Conservation (phyloP, 768 basidiomycete genomes). For the Russula brevipes region DNA sequence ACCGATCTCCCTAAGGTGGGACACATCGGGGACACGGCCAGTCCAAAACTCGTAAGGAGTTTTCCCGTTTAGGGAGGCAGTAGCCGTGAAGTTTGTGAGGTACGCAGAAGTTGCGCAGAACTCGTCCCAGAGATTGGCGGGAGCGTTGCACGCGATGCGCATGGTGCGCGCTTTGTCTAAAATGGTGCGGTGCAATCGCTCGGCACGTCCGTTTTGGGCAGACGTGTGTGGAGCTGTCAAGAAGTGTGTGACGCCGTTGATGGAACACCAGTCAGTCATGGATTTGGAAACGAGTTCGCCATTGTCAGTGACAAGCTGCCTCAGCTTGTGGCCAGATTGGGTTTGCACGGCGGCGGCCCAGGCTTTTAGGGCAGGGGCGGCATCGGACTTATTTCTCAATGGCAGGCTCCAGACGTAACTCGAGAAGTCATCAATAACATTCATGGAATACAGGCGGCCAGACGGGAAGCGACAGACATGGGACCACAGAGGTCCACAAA, state of each 20-base stretch:
- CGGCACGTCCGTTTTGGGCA: slow-evolving; percentile 1
- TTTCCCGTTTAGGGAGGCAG: neutral
- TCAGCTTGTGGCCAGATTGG: neutral
- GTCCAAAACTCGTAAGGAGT: neutral
- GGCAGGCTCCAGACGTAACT: neutral
- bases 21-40: rapidly evolving
- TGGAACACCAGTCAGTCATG: neutral
- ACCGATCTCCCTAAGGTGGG: too few relatives aligned
- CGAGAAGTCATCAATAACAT: too few relatives aligned
- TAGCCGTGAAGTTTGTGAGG: neutral
- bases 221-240: slow-evolving; percentile 2
- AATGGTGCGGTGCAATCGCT: neutral
- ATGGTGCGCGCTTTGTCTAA: neutral
- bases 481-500: too few relatives aligned
- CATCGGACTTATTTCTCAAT: neutral
- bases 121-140: neutral
- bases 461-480: too few relatives aligned
- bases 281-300: neutral
- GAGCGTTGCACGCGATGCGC: neutral
- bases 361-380: rapidly evolving
- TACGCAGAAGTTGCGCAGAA: neutral
- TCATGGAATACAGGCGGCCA: too few relatives aligned
- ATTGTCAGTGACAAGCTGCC: neutral
- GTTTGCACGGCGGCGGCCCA: neutral
- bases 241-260: neutral